These are phyloP conservation scores for Quercus engelmannii DNA, from an alignment of 306 rosid genomes.

Conservation along the genomic window DNA sequence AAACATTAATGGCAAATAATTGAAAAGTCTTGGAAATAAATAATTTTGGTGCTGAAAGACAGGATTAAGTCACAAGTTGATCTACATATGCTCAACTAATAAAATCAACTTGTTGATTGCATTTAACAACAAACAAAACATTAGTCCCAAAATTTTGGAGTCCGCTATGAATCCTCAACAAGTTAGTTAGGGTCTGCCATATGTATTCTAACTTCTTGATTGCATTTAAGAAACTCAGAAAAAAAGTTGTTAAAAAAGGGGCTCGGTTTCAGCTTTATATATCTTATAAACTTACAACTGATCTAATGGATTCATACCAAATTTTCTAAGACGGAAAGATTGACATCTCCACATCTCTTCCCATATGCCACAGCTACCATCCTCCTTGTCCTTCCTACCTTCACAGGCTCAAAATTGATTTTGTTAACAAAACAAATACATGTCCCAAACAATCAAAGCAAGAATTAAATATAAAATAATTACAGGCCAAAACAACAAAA, in stretches of 20 bases:
- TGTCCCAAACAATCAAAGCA: constrained; percentile 13
- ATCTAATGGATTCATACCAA: constrained; percentile 48
- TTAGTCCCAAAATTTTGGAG: too few relatives aligned
- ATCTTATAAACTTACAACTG: neutral
- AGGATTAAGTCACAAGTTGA: neutral
- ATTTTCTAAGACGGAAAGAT: constrained; percentile 70
- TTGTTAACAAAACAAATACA: constrained; percentile 24
- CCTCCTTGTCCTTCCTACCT: constrained; percentile 89
- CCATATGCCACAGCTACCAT: constrained; percentile 77
- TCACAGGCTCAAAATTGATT: constrained; percentile 33
- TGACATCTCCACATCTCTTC: constrained; percentile 79
- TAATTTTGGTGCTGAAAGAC: neutral
- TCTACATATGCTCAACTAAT: neutral
- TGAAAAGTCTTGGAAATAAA: neutral
- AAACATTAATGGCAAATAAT: neutral
- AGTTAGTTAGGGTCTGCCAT: too few relatives aligned
- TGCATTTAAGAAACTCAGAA: neutral
- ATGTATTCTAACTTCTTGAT: neutral
- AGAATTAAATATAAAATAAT: neutral
- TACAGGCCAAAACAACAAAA: neutral
- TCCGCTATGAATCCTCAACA: too few relatives aligned
- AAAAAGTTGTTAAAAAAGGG: neutral
- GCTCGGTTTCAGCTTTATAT: neutral
- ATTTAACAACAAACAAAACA: neutral
- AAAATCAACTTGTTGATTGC: neutral